Evolutionary conservation across 2,329 filamentous ascomycete species (phyloP).

Genomic region (Pseudogymnoascus sp.): DNA sequence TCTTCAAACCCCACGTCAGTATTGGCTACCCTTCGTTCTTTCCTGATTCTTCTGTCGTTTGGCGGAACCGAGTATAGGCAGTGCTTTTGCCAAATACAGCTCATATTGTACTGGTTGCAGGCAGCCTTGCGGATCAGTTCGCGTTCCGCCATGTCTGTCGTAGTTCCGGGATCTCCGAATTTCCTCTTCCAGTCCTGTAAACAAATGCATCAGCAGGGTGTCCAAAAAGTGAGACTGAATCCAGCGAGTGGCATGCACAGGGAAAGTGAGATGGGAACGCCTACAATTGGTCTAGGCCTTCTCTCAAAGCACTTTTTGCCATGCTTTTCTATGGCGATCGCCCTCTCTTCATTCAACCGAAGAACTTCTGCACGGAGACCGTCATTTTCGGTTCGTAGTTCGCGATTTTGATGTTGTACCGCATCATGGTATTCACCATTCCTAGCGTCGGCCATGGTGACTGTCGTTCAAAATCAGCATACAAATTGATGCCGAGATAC

Average conservation of each 20-base stretch:
- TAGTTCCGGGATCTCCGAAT: too few species aligned
- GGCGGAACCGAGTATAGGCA: neutral
- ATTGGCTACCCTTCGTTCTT: neutral
- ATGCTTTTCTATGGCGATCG: too few species aligned
- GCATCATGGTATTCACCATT: neutral
- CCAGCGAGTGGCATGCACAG: too few species aligned
- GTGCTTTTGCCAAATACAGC: neutral
- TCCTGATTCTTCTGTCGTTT: neutral
- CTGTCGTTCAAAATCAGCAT: neutral
- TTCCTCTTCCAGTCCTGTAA: too few species aligned
- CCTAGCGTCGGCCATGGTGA: neutral
- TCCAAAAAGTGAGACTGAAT: too few species aligned
- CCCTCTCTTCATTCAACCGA: too few species aligned
- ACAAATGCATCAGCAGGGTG: too few species aligned
- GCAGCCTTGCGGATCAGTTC: too few species aligned
- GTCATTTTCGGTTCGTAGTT: neutral
- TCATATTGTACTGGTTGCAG: neutral
- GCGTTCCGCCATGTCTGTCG: too few species aligned
- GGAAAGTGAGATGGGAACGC: too few species aligned
- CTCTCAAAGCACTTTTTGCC: too few species aligned
- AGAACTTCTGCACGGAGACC: neutral
- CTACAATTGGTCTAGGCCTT: too few species aligned
- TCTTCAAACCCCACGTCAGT: neutral
- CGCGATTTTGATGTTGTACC: neutral
- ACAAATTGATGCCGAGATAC: neutral